phyloP scores from a whole-genome alignment of 108 stramenopile species.

The Cyclotella distinguenda region DNA sequence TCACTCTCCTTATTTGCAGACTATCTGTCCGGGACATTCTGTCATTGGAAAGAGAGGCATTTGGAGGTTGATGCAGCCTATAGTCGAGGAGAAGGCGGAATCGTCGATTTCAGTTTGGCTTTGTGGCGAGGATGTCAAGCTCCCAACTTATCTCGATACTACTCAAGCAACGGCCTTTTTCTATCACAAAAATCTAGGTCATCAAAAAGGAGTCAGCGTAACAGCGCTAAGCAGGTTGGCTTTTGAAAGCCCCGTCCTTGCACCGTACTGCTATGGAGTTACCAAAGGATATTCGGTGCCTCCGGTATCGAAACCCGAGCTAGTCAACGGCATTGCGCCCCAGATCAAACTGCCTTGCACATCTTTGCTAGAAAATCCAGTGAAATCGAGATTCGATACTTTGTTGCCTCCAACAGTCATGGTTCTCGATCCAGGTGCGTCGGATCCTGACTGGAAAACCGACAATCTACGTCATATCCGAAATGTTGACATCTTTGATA shows the following conservation, averaged over 20 bases:
- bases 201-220: slow-evolving; percentile 24
- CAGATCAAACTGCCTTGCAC: slow-evolving; percentile 24
- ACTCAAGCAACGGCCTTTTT: slow-evolving; percentile 34
- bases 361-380: slow-evolving; percentile 27
- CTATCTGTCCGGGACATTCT: slow-evolving; percentile 36
- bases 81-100: neutral
- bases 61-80: slow-evolving; percentile 26
- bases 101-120: slow-evolving; percentile 25
- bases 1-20: slow-evolving; percentile 20
- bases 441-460: slow-evolving; percentile 27
- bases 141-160: slow-evolving; percentile 23
- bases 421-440: slow-evolving; percentile 34
- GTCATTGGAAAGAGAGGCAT: slow-evolving; percentile 23
- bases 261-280: slow-evolving; percentile 32
- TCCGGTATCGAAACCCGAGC: slow-evolving; percentile 37
- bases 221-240: slow-evolving; percentile 27
- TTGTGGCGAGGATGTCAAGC: slow-evolving; percentile 14
- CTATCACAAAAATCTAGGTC: slow-evolving; percentile 26
- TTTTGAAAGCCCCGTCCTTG: slow-evolving; percentile 44
- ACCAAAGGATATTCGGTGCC: slow-evolving; percentile 28
- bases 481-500: slow-evolving; percentile 16
- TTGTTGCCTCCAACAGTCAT: slow-evolving; percentile 32
- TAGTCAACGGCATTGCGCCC: slow-evolving; percentile 30
- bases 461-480: slow-evolving; percentile 24
- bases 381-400: slow-evolving; percentile 36